A percentile compares a stretch with the other conserved stretches of the same genome.
Conservation (phyloP, 2,329 filamentous ascomycete genomes). For the Fusarium sp. region DNA sequence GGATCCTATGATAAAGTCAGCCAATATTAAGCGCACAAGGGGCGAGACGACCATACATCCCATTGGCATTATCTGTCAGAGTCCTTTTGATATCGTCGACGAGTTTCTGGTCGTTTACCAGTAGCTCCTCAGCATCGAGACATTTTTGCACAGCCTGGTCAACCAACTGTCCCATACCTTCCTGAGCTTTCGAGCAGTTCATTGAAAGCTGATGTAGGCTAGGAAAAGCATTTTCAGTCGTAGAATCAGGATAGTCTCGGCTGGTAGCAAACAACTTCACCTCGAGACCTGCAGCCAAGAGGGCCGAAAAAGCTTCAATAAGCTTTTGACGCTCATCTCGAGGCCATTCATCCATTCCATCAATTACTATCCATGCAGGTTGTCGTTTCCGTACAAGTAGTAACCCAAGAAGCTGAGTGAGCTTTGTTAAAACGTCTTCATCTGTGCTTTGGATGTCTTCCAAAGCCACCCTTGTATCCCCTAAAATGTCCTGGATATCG, state of each 20-base stretch:
- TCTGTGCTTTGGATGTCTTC: rapidly evolving
- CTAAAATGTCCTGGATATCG: background rate
- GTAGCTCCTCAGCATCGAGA: background rate
- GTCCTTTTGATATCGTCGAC: rapidly evolving
- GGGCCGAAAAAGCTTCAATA: rapidly evolving
- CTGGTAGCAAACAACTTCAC: rapidly evolving
- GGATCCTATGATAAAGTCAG: rapidly evolving
- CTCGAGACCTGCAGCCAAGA: rapidly evolving
- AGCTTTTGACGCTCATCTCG: rapidly evolving
- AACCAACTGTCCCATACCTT: background rate
- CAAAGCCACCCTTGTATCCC: rapidly evolving
- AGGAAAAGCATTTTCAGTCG: rapidly evolving
- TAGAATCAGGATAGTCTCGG: rapidly evolving
- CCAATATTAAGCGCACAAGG: rapidly evolving
- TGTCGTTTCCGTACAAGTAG: rapidly evolving
- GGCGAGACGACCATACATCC: background rate
- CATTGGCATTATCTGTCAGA: rapidly evolving
- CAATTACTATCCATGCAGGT: rapidly evolving
- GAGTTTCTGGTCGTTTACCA: rapidly evolving
- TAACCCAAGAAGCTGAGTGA: rapidly evolving
- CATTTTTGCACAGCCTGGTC: background rate
- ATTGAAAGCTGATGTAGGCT: rapidly evolving
- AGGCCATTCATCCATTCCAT: background rate
- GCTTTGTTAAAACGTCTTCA: rapidly evolving
- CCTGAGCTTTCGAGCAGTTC: rapidly evolving